Evolutionary conservation across 257 asterid species (phyloP).

Genomic region (Solanum pinnatisectum): DNA sequence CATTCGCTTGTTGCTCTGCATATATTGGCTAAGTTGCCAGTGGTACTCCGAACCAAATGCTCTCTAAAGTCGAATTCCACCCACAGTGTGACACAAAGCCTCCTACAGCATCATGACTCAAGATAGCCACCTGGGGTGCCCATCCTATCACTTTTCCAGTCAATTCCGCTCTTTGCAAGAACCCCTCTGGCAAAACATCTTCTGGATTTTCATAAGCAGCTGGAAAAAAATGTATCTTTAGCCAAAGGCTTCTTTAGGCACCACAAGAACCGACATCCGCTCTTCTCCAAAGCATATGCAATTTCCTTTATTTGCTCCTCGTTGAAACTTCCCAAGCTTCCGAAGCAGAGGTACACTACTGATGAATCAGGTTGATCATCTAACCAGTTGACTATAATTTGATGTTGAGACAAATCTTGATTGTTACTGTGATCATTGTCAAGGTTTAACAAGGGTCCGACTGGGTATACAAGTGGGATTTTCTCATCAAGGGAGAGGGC

Average conservation of each 20-base stretch:
- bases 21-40: slow-evolving; percentile 15
- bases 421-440: background rate
- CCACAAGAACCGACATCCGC: slow-evolving; percentile 11
- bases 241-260: background rate
- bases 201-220: background rate
- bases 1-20: slow-evolving; percentile 20
- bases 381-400: background rate
- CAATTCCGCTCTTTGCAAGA: background rate
- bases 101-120: slow-evolving; percentile 2
- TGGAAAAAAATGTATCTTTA: too few species aligned
- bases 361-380: slow-evolving; percentile 7
- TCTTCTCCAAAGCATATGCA: slow-evolving; percentile 6
- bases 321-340: slow-evolving; percentile 7
- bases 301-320: slow-evolving; percentile 14
- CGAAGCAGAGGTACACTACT: slow-evolving; percentile 15
- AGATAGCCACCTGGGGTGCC: slow-evolving; percentile 1
- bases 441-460: slow-evolving; percentile 33
- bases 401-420: too few species aligned
- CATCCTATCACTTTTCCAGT: slow-evolving; percentile 12
- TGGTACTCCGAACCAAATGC: background rate
- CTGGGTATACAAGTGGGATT: slow-evolving; percentile 22
- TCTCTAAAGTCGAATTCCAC: slow-evolving; percentile 7
- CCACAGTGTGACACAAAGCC: slow-evolving; percentile 15
- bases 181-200: slow-evolving; percentile 12
- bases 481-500: background rate